Conservation (phyloP, 257 asterid species). For the Linderniella brevidens region DNA sequence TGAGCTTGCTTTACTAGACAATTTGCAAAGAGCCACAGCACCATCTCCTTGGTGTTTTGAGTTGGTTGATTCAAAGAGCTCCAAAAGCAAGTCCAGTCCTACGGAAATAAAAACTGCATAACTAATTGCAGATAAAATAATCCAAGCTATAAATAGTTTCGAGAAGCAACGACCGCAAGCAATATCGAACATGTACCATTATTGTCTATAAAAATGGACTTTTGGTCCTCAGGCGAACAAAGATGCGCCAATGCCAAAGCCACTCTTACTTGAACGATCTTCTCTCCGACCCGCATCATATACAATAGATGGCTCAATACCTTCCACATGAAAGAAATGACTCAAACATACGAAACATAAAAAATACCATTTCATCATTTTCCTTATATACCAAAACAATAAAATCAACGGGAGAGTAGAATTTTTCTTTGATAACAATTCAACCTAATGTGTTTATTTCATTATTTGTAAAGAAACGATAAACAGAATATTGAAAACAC, state of each 20-base stretch:
- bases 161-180: no score
- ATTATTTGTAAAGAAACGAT: no score
- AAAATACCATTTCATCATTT: no score
- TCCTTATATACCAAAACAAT: no score
- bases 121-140: not conserved
- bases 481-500: not conserved
- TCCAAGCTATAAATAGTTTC: no score
- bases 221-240: constrained; percentile 81
- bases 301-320: constrained; percentile 75
- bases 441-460: no score
- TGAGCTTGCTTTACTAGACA: constrained; percentile 69
- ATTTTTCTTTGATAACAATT: no score
- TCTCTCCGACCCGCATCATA: constrained; percentile 78
- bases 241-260: constrained; percentile 93
- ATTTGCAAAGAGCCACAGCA: constrained; percentile 65
- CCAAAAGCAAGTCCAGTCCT: constrained; percentile 80
- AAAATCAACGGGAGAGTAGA: no score
- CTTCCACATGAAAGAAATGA: constrained; percentile 19
- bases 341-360: no score
- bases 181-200: constrained; percentile 31
- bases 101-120: constrained; percentile 4
- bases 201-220: constrained; percentile 58
- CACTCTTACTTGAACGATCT: constrained; percentile 59
- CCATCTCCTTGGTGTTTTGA: constrained; percentile 56
- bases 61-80: constrained; percentile 58